Percentiles rank a stretch among this genome's conserved stretches.
phyloP scores from a whole-genome alignment of 768 basidiomycete species.

The Lactarius evosmus region DNA sequence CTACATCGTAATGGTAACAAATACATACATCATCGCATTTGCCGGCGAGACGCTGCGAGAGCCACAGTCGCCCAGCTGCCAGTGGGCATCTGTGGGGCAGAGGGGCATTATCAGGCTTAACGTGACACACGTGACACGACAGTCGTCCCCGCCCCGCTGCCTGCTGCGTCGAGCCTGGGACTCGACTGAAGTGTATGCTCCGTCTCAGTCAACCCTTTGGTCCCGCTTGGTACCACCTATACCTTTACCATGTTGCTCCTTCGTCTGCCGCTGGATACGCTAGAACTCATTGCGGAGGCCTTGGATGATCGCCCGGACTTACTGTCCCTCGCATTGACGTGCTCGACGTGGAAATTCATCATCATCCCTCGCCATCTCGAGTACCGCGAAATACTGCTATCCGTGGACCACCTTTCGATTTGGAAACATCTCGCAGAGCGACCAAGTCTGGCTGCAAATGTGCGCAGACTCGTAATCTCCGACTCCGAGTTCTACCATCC shows the following conservation, averaged over 20 bases:
- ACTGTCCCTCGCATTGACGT: slow-evolving; percentile 20
- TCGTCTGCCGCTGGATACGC: slow-evolving; percentile 17
- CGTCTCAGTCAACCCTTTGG: background rate
- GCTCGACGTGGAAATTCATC: slow-evolving; percentile 19
- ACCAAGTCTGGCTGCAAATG: slow-evolving; percentile 22
- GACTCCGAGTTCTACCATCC: slow-evolving; percentile 12
- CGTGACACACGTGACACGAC: background rate
- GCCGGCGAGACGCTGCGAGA: background rate
- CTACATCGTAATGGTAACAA: background rate
- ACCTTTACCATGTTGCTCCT: slow-evolving; percentile 1
- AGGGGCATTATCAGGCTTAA: background rate
- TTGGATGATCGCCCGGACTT: slow-evolving; percentile 19
- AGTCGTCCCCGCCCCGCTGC: too few relatives aligned
- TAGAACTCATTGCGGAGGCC: slow-evolving; percentile 14
- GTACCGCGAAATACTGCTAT: slow-evolving; percentile 20
- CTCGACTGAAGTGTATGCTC: slow-evolving; percentile 3
- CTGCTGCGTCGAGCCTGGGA: too few relatives aligned
- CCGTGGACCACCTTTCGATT: slow-evolving; percentile 12
- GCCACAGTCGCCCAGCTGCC: too few relatives aligned
- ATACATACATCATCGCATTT: background rate
- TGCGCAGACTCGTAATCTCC: slow-evolving; percentile 19
- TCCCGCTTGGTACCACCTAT: background rate
- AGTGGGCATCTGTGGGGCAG: background rate
- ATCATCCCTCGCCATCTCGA: slow-evolving; percentile 25
- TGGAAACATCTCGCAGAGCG: slow-evolving; percentile 25